Percentiles rank a stretch among this genome's conserved stretches.
phyloP scores from a whole-genome alignment of 495 filamentous ascomycete species.

The Bacidia gigantensis region DNA sequence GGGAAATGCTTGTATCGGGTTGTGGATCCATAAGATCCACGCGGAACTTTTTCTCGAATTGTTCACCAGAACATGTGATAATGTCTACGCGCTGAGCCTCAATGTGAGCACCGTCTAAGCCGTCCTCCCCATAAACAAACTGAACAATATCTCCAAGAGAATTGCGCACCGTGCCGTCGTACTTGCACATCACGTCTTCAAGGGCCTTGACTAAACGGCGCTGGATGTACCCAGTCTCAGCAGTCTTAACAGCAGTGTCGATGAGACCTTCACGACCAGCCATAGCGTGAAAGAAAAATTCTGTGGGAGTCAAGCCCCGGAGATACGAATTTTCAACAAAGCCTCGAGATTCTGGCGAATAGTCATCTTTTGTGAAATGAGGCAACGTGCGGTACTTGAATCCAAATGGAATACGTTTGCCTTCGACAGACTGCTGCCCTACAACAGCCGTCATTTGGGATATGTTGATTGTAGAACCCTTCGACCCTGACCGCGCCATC shows the following conservation, averaged over 20 bases:
- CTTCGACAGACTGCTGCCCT: constrained; percentile 94
- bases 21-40: constrained; percentile 91
- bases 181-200: constrained; percentile 94
- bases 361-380: constrained; percentile 98
- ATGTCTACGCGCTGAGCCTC: constrained; percentile 84
- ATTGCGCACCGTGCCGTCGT: constrained; percentile 94
- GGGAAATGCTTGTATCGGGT: constrained; percentile 42
- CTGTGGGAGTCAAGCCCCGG: constrained; percentile 82
- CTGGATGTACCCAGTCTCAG: constrained; percentile 98
- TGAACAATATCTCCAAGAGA: constrained; percentile 94
- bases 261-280: constrained; percentile 99
- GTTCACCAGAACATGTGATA: constrained; percentile 55
- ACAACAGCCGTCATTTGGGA: constrained; percentile 98
- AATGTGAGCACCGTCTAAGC: constrained; percentile 78
- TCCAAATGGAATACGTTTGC: constrained; percentile 97
- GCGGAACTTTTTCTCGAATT: constrained; percentile 66
- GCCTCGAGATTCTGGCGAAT: constrained; percentile 88
- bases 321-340: constrained; percentile 99
- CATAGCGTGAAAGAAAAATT: constrained; percentile 99
- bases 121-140: constrained; percentile 96
- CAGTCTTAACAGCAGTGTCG: constrained; percentile 98
- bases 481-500: constrained; percentile 92
- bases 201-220: constrained; percentile 94
- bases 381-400: constrained; percentile 97
- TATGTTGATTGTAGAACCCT: constrained; percentile 97